phyloP scores from a whole-genome alignment of 2,329 filamentous ascomycete species.

The Curvularia sp. region DNA sequence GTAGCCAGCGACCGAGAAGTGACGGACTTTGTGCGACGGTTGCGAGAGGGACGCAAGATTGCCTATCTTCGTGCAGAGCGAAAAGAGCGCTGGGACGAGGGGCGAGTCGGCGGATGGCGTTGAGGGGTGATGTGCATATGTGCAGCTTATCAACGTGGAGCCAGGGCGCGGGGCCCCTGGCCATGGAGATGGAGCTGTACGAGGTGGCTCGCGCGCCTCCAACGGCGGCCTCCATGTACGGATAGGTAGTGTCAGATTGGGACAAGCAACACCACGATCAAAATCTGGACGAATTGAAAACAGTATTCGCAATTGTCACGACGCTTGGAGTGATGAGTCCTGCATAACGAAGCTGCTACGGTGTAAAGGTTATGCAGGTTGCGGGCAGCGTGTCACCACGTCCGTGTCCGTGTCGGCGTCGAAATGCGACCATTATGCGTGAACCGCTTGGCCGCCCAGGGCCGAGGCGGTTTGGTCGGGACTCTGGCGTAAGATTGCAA shows the following conservation, averaged over 20 bases:
- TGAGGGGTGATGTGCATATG: constrained; percentile 16
- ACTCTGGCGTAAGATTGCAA: constrained; percentile 4
- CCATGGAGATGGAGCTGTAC: background rate
- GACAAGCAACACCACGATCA: background rate
- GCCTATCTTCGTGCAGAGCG: constrained; percentile 83
- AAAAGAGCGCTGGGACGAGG: constrained; percentile 95
- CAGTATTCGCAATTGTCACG: background rate
- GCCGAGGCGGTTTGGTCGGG: background rate
- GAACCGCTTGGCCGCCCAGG: background rate
- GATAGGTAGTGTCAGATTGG: background rate
- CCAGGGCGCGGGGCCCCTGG: too few species aligned
- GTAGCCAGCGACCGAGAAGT: constrained; percentile 80
- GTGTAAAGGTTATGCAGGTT: constrained; percentile 9
- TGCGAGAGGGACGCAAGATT: constrained; percentile 79
- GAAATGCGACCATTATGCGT: background rate
- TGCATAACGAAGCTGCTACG: background rate
- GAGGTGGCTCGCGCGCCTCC: background rate
- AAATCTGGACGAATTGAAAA: background rate
- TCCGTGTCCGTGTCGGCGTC: background rate
- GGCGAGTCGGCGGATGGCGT: constrained; percentile 92
- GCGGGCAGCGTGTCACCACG: background rate
- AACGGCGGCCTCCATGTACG: background rate
- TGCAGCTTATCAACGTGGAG: background rate
- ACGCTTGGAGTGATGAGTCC: background rate
- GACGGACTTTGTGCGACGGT: constrained; percentile 80